Conservation (phyloP, 1,284 basidiomycete species). For the Malassezia restricta region DNA sequence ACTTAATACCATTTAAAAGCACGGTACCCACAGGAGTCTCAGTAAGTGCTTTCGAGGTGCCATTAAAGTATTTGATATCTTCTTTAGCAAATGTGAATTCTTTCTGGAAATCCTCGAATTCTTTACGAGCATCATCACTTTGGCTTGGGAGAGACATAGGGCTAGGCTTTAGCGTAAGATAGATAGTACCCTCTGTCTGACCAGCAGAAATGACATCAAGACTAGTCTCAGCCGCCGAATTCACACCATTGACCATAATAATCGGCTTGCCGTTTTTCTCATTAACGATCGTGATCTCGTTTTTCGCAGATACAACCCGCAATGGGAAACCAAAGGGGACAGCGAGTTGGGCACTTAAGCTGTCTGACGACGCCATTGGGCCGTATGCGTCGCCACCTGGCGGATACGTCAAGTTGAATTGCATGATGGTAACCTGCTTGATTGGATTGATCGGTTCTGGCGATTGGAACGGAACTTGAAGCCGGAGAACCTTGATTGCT, state of each 20-base stretch:
- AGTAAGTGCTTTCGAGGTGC: constrained; percentile 57
- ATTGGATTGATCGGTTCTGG: constrained; percentile 57
- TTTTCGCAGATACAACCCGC: constrained; percentile 57
- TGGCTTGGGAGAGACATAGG: constrained; percentile 52
- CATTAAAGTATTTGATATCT: constrained; percentile 56
- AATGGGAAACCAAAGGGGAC: constrained; percentile 67
- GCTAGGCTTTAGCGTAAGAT: constrained; percentile 57
- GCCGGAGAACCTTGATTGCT: constrained; percentile 56
- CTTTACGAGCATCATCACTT: constrained; percentile 48
- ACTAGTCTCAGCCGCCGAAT: constrained; percentile 19
- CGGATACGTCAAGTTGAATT: constrained; percentile 56
- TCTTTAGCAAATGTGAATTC: constrained; percentile 49
- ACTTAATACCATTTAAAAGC: constrained; percentile 61
- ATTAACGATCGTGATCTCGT: constrained; percentile 55
- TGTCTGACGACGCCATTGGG: constrained; percentile 54
- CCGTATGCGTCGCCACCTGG: constrained; percentile 53
- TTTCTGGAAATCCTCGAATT: constrained; percentile 44
- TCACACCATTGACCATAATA: constrained; percentile 29
- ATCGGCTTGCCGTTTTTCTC: constrained; percentile 53
- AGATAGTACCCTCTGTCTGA: constrained; percentile 58
- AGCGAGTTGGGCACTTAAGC: constrained; percentile 56
- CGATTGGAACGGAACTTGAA: constrained; percentile 56
- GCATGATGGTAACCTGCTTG: constrained; percentile 57
- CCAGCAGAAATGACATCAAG: constrained; percentile 44
- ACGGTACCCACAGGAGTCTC: constrained; percentile 59